Evolutionary conservation across 257 asterid genomes (phyloP).

Genomic region (Petrea volubilis): DNA sequence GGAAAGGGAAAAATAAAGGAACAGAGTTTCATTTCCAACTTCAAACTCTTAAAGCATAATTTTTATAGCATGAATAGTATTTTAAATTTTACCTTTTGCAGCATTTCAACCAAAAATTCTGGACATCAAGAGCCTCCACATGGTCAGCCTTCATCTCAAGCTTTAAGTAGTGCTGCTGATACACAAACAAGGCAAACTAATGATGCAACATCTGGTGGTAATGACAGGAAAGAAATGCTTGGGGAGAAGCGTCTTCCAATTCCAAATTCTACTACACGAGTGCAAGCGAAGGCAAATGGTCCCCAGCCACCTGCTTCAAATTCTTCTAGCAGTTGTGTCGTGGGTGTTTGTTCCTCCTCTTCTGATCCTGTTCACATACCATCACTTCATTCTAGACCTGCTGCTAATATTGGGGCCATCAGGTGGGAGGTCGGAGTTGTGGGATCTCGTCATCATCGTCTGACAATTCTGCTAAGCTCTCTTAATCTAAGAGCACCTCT

Average conservation of each 20-base stretch:
- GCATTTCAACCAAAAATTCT: constrained; percentile 48
- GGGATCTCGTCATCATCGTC: constrained; percentile 80
- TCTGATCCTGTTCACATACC: constrained; percentile 99
- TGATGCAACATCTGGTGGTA: constrained; percentile 47
- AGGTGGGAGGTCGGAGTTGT: constrained; percentile 94
- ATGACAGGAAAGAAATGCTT: constrained; percentile 48
- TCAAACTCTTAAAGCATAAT: background rate
- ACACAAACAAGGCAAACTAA: constrained; percentile 50
- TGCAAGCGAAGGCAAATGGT: constrained; percentile 52
- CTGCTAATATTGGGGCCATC: constrained; percentile 88
- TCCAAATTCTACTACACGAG: constrained; percentile 40
- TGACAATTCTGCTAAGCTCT: constrained; percentile 45
- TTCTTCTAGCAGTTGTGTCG: constrained; percentile 63
- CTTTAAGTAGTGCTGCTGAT: constrained; percentile 42
- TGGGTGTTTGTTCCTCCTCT: constrained; percentile 93
- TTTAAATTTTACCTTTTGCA: constrained; percentile 28
- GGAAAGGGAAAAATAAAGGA: background rate
- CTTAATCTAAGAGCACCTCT: constrained; percentile 50
- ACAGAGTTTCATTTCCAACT: background rate
- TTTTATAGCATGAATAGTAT: constrained; percentile 10
- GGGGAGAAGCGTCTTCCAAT: constrained; percentile 49
- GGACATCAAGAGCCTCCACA: constrained; percentile 50
- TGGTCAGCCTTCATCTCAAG: constrained; percentile 48
- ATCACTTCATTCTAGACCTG: constrained; percentile 78
- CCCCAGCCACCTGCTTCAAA: constrained; percentile 45